Percentiles rank a stretch among this genome's conserved stretches.
These are phyloP conservation scores for Pilobolus umbonatus DNA, from an alignment of 192 early-diverging fungal genomes.

Conservation along the genomic window DNA sequence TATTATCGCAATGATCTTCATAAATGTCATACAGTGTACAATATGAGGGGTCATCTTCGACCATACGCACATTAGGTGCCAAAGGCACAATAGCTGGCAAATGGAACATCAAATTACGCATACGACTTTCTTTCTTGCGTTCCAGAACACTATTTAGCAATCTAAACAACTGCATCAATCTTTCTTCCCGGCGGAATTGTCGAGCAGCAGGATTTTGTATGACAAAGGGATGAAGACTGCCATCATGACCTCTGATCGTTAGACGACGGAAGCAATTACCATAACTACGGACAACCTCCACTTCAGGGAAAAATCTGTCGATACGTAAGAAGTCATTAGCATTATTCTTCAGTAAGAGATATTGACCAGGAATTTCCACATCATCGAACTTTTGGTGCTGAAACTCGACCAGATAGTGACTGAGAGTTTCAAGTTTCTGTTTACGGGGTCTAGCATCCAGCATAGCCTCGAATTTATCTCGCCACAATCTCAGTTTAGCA, in stretches of 20 bases:
- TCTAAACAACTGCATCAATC: conserved; percentile 91
- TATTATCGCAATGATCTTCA: conserved; percentile 76
- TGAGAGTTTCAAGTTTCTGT: conserved; percentile 83
- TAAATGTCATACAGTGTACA: conserved; percentile 90
- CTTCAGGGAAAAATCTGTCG: conserved; percentile 89
- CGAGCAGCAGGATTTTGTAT: conserved; percentile 92
- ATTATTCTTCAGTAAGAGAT: conserved; percentile 69
- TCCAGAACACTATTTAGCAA: conserved; percentile 86
- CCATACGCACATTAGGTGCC: conserved; percentile 86
- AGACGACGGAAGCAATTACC: conserved; percentile 70
- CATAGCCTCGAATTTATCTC: conserved; percentile 85
- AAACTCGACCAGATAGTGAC: conserved; percentile 94
- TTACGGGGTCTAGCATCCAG: conserved; percentile 77
- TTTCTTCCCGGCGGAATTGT: conserved; percentile 90
- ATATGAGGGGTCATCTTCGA: conserved; percentile 89
- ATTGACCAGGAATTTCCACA: conserved; percentile 98
- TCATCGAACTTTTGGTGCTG: conserved; percentile 99
- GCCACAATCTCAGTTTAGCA: conserved; percentile 85
- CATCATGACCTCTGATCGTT: conserved; percentile 89
- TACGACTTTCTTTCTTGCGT: conserved; percentile 74
- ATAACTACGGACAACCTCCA: conserved; percentile 78
- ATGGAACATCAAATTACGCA: conserved; percentile 75
- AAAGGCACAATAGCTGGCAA: conserved; percentile 90
- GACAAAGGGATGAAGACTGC: conserved; percentile 83
- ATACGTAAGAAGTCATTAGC: conserved; percentile 92